Percentiles rank a stretch among this genome's conserved stretches.
phyloP scores from a whole-genome alignment of 1,139 yeast species.

The Eremothecium gossypii region DNA sequence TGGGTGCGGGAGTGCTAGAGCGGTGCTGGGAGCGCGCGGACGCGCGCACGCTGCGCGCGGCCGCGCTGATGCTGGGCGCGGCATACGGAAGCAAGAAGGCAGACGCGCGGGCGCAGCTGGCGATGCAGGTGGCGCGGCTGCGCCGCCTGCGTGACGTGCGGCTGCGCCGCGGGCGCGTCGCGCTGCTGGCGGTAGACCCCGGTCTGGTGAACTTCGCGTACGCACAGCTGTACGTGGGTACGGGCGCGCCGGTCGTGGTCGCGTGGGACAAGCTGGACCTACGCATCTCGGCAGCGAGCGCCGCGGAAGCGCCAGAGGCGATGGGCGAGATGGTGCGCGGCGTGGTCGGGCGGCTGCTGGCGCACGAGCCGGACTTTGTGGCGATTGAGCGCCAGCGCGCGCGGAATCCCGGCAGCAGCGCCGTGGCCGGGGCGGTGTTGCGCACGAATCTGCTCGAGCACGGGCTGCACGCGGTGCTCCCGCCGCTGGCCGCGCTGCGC shows the following conservation, averaged over 20 bases:
- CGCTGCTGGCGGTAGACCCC: slow-evolving; percentile 35
- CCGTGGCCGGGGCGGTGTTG: slow-evolving; percentile 42
- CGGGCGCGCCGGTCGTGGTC: slow-evolving; percentile 27
- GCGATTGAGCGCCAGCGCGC: slow-evolving; percentile 49
- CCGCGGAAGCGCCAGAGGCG: slow-evolving; percentile 11
- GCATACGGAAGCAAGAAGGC: slow-evolving; percentile 15
- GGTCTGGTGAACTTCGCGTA: slow-evolving; percentile 39
- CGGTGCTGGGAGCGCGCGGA: not conserved
- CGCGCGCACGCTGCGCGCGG: slow-evolving; percentile 11
- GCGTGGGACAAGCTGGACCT: slow-evolving; percentile 37
- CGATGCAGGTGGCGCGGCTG: slow-evolving; percentile 11
- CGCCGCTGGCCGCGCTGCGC: too few relatives aligned
- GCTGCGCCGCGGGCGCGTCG: slow-evolving; percentile 13
- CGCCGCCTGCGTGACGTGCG: slow-evolving; percentile 6
- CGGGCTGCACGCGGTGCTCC: slow-evolving; percentile 32
- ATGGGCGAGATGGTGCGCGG: slow-evolving; percentile 17
- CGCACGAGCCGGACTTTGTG: slow-evolving; percentile 32
- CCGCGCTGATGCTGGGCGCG: slow-evolving; percentile 20
- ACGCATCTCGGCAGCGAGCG: not conserved
- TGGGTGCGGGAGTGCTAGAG: too few relatives aligned
- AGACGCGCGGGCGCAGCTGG: slow-evolving; percentile 9
- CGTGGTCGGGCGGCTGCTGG: slow-evolving; percentile 13
- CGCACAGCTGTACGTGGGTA: slow-evolving; percentile 19
- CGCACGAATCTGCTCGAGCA: slow-evolving; percentile 46
- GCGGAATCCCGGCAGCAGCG: slow-evolving; percentile 38